Evolutionary conservation across 148 eudicot species (phyloP), one percentile per base, ranked within the genome.

Genomic region (Spergularia bocconei): DNA sequence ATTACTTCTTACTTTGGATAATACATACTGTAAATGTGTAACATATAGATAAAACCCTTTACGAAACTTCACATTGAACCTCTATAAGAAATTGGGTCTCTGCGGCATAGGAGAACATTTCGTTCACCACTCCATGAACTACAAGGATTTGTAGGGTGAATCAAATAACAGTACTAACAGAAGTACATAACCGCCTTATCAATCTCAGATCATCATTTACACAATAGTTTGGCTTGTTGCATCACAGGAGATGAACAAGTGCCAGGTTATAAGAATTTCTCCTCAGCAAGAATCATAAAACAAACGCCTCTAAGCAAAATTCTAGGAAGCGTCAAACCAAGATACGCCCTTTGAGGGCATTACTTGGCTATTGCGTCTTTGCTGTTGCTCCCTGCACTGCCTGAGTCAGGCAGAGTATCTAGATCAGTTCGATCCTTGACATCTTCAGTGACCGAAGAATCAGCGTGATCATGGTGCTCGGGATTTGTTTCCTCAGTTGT

Each of bases 371-470:
- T 84, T 58, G 85, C 87, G n/a, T 81, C 87, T 54, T 81, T 78
- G 39, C 71, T 78, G 78, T 74, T 78, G 73, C 78, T 83, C 41
- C 70, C 87, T 75, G 83, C 87, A 10, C 38, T 79, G 25, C 79
- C 79, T 4, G 76, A 76, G 59, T 85, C 89, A 9, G 90, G 92
- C 19, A 90, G 74, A n/a, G 92, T 87, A 20, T 38, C 86, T 75
- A 86, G 76, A 75, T 90, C 91, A 10, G 86, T 85, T 48, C 82
- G 80, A 76, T 86, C 91, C 74, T 82, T 90, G 71, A 79, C 81
- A 17, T 85, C 90, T 80, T 83, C 81, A 21, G 84, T 72, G 70
- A 85, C 72, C 20, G 91, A 70, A 67, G 88, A 75, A 63, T 82
- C 78, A 19, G 68, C 75, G 12, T 85, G 75, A 78, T 86, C 80